Base-by-base conservation (phyloP, 2,329 filamentous ascomycete species). In the Aspergillus clavatus region DNA sequence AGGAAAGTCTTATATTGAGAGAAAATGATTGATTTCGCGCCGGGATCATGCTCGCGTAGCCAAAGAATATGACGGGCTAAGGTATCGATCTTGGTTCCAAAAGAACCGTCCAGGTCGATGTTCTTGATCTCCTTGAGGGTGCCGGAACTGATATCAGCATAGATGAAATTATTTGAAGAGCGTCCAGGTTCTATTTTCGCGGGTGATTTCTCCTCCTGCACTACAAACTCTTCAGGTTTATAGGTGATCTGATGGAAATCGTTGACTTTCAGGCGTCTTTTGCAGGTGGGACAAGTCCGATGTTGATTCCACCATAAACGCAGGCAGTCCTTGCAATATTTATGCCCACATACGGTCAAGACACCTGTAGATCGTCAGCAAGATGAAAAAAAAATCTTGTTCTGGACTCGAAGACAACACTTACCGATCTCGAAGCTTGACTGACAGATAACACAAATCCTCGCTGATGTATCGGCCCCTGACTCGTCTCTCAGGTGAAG, bases 21-120 rank as follows among this genome's bases (percentile, higher is more conserved):
- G 66, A 95, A 98, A n/a, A 97, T 78, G 62, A 98, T 86, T 0
- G 87, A 87, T 63, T 97, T 97, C 7, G 89, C 82, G 0, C 89
- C 89, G 0, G 89, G 87, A 55, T 96, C 89, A 38, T 87, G 81
- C 54, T 86, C 76, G 2, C 91, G 82, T 16, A 97, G 75, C 87
- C 88, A 96, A 12, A 95, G 68, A 2, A 97, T 69, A 63, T 97
- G 93, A 2, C 88, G 80, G 22, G 84, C 77, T 2, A 91, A 70
- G 0, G 82, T 94, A 63, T 96, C 89, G 14, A 97, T 84, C 67
- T 97, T 98, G 0, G 87, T 94, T 1, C 89, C 89, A 59, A 87
- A 96, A 0, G 86, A 89, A 12, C 68, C 71, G 8, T 81, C 70
- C 1, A 97, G 74, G 40, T 93, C 82, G 46, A 95, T 83, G 43